Evolutionary conservation across 2,329 filamentous ascomycete genomes (phyloP).

Genomic region (Hypoxylon rubiginosum): DNA sequence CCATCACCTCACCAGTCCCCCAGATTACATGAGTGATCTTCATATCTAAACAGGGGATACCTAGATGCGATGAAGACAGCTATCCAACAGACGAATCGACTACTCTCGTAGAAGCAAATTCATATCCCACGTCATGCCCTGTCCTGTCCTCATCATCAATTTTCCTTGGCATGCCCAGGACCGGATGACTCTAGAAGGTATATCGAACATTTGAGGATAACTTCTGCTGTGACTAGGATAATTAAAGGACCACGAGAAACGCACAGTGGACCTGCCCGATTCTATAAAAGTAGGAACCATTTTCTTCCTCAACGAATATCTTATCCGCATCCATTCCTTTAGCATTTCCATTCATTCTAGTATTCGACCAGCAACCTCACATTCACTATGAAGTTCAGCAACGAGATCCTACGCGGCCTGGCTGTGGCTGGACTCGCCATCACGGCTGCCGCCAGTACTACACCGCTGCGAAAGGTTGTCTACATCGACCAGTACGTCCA

Average conservation of each 20-base stretch:
- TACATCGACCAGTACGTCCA: conserved; percentile 38
- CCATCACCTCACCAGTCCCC: background rate
- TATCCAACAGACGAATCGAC: conserved; percentile 10
- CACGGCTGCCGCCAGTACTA: background rate
- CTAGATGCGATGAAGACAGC: conserved; percentile 3
- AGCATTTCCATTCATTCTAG: background rate
- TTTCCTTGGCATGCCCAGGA: conserved; percentile 2
- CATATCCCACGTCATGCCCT: conserved; percentile 26
- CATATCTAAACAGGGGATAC: conserved; percentile 12
- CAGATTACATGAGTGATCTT: conserved; percentile 16
- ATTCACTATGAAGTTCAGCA: conserved; percentile 29
- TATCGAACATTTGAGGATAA: conserved; percentile 7
- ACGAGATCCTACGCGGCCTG: conserved; percentile 15
- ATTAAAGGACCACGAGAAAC: conserved; percentile 15
- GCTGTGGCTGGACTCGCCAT: conserved; percentile 26
- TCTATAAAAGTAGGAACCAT: conserved; percentile 1
- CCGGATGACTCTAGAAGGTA: conserved; percentile 8
- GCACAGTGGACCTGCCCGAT: conserved; percentile 6
- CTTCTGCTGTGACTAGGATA: conserved; percentile 3
- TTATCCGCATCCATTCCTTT: conserved; percentile 13
- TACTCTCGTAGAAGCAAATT: conserved; percentile 10
- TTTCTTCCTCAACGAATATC: background rate
- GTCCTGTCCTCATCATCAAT: conserved; percentile 8
- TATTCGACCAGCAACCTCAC: conserved; percentile 4
- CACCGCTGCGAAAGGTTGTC: conserved; percentile 25